Base-by-base conservation (phyloP, 129 eudicot genomes). In the Solidago caesia region DNA sequence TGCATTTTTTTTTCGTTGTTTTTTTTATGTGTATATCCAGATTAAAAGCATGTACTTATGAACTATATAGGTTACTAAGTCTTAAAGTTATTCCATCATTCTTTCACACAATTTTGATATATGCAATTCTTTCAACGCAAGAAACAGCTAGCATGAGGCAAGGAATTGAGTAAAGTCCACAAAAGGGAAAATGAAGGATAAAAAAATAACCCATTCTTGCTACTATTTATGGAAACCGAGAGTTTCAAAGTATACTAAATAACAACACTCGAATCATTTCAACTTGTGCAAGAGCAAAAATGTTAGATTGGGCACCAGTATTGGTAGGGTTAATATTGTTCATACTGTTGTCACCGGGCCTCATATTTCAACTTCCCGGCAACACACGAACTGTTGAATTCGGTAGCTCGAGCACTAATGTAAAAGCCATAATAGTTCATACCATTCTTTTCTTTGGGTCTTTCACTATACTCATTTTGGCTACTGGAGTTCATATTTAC, bases 401-500 rank as follows among this genome's bases (percentile, higher is more conserved):
- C 21, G 89, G 96, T 4, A 82, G 71, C 75, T 74, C 82, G 68
- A 14, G 66, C 44, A 86, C 91, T 33, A 86, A 84, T 14, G 89
- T 87, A 7, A 84, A 33, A 66, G 82, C 87, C 16, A 72, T 89
- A 4, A 72, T 89, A 0, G 44, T 86, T 12, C 91, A 89, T 77
- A 86, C 96, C 7, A n/a, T 86, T 70, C 59, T 89, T 67, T 89
- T 86, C 81, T 89, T 89, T 5, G 82, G 51, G 0, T 74, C 81
- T 41, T 84, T 86, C 46, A 89, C 96, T 29, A 86, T 89, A 67
- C 85, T 89, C 59, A 84, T 84, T 84, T 53, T 89, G 84, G 91
- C 91, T 2, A 70, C 86, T 0, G 87, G 84, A 9, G 39, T 86
- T 29, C 96, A 79, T 51, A 84, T 88, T 39, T 85, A 69, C 72